phyloP scores from a whole-genome alignment of 371 early-diverging fungal genomes.

The Zancudomyces culisetae region DNA sequence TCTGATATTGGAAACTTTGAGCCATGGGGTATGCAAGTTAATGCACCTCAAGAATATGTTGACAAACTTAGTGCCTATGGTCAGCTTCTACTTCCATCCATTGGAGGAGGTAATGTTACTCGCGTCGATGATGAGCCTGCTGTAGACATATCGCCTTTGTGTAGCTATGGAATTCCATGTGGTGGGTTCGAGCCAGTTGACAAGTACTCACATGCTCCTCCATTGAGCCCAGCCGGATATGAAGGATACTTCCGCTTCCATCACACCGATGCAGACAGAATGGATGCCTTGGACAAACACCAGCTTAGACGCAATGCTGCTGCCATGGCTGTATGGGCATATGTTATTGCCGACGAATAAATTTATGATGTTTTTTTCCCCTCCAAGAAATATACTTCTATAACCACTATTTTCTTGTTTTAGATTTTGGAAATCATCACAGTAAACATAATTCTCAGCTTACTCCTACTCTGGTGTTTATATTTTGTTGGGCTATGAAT shows the following conservation, averaged over 20 bases:
- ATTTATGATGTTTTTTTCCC: no score
- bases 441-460: no score
- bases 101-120: conserved; percentile 20
- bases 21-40: conserved; percentile 27
- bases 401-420: no score
- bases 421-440: no score
- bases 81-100: conserved; percentile 4
- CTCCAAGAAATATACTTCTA: no score
- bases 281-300: conserved; percentile 27
- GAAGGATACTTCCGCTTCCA: conserved; percentile 28
- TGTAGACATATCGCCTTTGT: conserved; percentile 26
- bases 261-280: conserved; percentile 27
- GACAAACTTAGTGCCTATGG: conserved; percentile 6
- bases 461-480: no score
- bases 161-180: conserved; percentile 27
- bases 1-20: conserved; percentile 33
- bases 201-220: background rate
- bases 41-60: conserved; percentile 4
- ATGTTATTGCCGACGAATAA: conserved; percentile 24
- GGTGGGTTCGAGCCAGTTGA: conserved; percentile 16
- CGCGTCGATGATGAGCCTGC: conserved; percentile 17
- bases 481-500: no score
- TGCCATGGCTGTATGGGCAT: conserved; percentile 30
- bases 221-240: conserved; percentile 2
- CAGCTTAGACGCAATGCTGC: conserved; percentile 31